Percentiles rank a stretch among this genome's conserved stretches.
Evolutionary conservation across 768 basidiomycete species (phyloP).

Genomic region (Auricularia sp.): DNA sequence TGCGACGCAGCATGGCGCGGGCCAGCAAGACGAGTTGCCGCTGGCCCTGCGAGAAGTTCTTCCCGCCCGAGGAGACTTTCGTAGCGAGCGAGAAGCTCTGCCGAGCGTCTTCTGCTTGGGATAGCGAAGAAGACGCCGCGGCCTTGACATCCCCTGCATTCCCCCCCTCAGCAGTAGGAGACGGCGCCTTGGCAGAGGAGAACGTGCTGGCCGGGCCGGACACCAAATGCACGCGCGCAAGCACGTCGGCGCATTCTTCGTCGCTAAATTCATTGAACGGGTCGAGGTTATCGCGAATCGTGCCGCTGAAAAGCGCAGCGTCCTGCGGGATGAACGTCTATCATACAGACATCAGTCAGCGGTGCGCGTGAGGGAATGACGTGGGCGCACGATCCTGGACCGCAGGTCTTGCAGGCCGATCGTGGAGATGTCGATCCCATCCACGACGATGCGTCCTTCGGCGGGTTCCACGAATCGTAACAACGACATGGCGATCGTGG

Average conservation of each 20-base stretch:
- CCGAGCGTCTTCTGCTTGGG: slow-evolving; percentile 33
- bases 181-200: slow-evolving; percentile 38
- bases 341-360: background rate
- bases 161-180: slow-evolving; percentile 31
- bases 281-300: slow-evolving; percentile 15
- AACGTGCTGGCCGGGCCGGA: slow-evolving; percentile 36
- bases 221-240: slow-evolving; percentile 66
- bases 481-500: slow-evolving; percentile 25
- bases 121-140: slow-evolving; percentile 30
- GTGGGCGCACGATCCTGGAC: slow-evolving; percentile 3
- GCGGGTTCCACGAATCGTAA: slow-evolving; percentile 29
- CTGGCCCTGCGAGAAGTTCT: slow-evolving; percentile 90
- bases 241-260: slow-evolving; percentile 66
- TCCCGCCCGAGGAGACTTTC: slow-evolving; percentile 73
- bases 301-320: slow-evolving; percentile 9
- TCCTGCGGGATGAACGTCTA: slow-evolving; percentile 31
- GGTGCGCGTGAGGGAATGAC: background rate
- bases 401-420: slow-evolving; percentile 28
- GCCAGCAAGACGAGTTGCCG: slow-evolving; percentile 83
- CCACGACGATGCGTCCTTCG: slow-evolving; percentile 26
- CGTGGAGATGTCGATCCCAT: slow-evolving; percentile 31
- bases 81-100: slow-evolving; percentile 60
- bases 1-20: slow-evolving; percentile 61
- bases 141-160: slow-evolving; percentile 22
- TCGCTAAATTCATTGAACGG: slow-evolving; percentile 60